Base-by-base conservation (phyloP, 1,139 yeast genomes). In the Sugiyamaella neomexicana region DNA sequence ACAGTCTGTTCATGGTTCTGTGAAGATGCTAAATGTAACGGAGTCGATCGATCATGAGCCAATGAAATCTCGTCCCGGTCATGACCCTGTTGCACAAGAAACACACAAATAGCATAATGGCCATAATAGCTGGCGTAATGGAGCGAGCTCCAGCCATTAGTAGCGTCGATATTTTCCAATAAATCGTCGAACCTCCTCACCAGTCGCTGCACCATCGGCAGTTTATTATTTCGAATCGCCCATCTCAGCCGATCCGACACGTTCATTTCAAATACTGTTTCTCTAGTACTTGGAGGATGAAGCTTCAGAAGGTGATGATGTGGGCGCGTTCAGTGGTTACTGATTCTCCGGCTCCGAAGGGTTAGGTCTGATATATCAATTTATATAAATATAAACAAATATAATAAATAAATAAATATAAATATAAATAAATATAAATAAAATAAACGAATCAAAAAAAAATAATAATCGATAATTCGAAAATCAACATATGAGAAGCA, bases 101-200 rank as follows among this genome's bases (percentile, higher is more conserved):
- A 66, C 16, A 84, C 89, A 66, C 96, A 86, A 5, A 89, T 80
- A 56, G 89, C 79, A 65, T 87, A 88, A 61, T 87, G 81, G 32
- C 97, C 97, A 63, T 87, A 74, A 66, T 72, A 86, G 7, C 95
- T 83, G 0, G 97, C 93, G 70, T 89, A 90, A 70, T 91, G 98
- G 48, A 91, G 76, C 51, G 89, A 87, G 42, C 88, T 79, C 97
- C 97, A 91, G 0, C 98, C 98, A 62, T 86, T 82, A 42, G 74
- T 57, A 10, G 84, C 75, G 67, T 93, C 91, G 20, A 83, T 77
- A 66, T 90, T 89, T 54, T 85, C 82, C 71, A 95, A 74, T 46
- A 90, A 75, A 38, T 84, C 87, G 0, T 97, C 97, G 65, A 80
- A 87, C 50, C 95, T 76, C 53, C 79, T 76, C 13, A 91, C 70